Conservation (phyloP, 192 early-diverging fungal genomes). For the Entophlyctis luteolus region DNA sequence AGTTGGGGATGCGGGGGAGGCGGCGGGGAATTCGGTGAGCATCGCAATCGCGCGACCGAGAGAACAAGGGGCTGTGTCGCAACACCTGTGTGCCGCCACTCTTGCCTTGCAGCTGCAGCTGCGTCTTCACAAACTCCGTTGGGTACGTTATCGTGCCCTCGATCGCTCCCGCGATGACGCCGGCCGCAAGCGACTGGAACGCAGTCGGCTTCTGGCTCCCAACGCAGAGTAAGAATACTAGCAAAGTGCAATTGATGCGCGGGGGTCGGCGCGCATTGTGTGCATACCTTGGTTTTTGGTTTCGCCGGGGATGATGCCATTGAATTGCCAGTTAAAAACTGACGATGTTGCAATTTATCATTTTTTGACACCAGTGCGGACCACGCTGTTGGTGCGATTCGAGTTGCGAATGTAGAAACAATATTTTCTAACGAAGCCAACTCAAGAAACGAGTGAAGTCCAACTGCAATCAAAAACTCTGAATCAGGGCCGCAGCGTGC, state of each 20-base stretch:
- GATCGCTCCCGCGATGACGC: conserved; percentile 82
- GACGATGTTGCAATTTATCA: neutral
- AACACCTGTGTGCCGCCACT: neutral
- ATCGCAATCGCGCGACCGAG: neutral
- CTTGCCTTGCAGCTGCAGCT: conserved; percentile 80
- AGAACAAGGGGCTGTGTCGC: too few species aligned
- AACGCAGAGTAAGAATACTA: too few species aligned
- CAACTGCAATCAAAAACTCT: neutral
- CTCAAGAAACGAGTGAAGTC: neutral
- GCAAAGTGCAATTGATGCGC: too few species aligned
- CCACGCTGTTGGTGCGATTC: too few species aligned
- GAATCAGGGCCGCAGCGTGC: conserved; percentile 1
- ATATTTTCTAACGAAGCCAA: too few species aligned
- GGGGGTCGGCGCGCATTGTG: too few species aligned
- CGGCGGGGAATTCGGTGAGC: neutral
- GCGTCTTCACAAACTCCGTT: conserved; percentile 94
- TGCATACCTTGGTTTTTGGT: neutral
- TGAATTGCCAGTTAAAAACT: neutral
- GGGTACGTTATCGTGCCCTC: conserved; percentile 92
- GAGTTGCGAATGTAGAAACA: too few species aligned
- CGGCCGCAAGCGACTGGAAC: conserved; percentile 72
- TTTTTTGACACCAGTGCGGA: neutral
- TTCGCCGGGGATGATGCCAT: neutral
- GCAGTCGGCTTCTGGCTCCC: conserved; percentile 33
- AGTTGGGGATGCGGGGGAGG: neutral